Conservation (phyloP, 1,284 basidiomycete genomes). For the Leccinum fallax region DNA sequence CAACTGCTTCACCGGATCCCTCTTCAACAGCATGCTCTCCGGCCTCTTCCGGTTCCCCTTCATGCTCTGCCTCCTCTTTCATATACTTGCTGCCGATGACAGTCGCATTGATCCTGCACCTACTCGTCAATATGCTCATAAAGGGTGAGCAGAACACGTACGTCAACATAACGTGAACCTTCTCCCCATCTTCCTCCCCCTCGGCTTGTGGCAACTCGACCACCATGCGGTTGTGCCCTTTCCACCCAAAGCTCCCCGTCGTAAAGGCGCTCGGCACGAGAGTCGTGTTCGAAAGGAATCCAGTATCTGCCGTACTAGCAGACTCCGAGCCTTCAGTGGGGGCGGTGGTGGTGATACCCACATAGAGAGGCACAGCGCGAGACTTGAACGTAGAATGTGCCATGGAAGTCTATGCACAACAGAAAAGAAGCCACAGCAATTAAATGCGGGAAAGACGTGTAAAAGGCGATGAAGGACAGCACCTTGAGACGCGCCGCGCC, state of each 20-base stretch:
- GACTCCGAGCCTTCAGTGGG: constrained; percentile 48
- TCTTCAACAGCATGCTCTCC: constrained; percentile 24
- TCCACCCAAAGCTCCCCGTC: constrained; percentile 83
- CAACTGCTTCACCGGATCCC: constrained; percentile 17
- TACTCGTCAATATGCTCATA: constrained; percentile 5
- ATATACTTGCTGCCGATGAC: constrained; percentile 73
- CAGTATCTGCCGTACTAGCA: constrained; percentile 50
- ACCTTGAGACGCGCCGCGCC: constrained; percentile 43
- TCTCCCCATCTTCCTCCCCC: constrained; percentile 54
- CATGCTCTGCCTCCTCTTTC: constrained; percentile 39
- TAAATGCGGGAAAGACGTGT: not conserved
- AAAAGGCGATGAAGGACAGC: constrained; percentile 4
- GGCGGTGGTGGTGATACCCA: constrained; percentile 68
- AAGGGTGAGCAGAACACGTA: constrained; percentile 40
- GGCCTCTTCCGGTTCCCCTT: constrained; percentile 23
- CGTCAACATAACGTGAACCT: constrained; percentile 76
- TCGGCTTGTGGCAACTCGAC: constrained; percentile 61
- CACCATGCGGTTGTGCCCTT: constrained; percentile 66
- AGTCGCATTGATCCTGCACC: constrained; percentile 69
- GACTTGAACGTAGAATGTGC: constrained; percentile 59
- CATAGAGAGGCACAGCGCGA: constrained; percentile 66
- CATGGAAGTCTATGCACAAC: constrained; percentile 43
- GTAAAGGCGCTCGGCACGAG: constrained; percentile 61
- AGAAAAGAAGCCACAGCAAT: not conserved
- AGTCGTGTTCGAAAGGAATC: constrained; percentile 59